Percentiles rank a stretch among this genome's conserved stretches.
phyloP scores from a whole-genome alignment of 176 grass and related monocot genomes.

The Carex pumila region DNA sequence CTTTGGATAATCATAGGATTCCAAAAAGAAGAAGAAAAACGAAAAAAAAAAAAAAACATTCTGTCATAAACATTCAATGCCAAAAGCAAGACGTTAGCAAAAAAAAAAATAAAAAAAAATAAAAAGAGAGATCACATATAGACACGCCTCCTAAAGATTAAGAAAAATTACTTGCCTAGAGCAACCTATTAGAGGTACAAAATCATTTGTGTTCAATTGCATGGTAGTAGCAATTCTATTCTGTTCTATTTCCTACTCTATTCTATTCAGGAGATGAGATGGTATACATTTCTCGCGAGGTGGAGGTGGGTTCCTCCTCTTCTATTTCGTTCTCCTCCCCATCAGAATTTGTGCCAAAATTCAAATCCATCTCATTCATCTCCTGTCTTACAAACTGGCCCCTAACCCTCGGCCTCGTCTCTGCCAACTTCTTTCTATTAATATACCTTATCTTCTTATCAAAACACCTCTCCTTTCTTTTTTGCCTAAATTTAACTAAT shows the following conservation, averaged over 20 bases:
- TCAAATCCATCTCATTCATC: constrained; percentile 48
- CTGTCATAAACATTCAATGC: background rate
- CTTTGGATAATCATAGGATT: background rate
- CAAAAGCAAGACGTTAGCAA: background rate
- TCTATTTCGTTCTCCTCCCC: constrained; percentile 37
- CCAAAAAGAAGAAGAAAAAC: background rate
- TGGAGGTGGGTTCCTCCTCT: constrained; percentile 23
- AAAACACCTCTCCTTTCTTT: constrained; percentile 88
- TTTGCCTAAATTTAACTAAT: constrained; percentile 87
- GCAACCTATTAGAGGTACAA: constrained; percentile 9
- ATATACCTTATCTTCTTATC: constrained; percentile 96
- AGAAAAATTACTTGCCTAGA: constrained; percentile 20
- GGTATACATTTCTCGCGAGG: constrained; percentile 52
- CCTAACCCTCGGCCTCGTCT: constrained; percentile 72
- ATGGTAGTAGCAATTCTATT: constrained; percentile 21
- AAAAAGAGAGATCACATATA: background rate
- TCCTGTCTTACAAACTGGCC: constrained; percentile 87
- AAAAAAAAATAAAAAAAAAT: background rate
- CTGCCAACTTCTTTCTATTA: constrained; percentile 75
- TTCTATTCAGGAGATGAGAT: constrained; percentile 63
- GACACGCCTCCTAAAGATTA: constrained; percentile 13
- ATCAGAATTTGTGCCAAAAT: constrained; percentile 65
- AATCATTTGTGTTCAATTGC: constrained; percentile 5
- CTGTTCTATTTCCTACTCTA: constrained; percentile 15
- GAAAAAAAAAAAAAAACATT: background rate